These are phyloP conservation scores for Eutrema japonicum DNA, from an alignment of 345 rosid genomes.

Conservation along the genomic window DNA sequence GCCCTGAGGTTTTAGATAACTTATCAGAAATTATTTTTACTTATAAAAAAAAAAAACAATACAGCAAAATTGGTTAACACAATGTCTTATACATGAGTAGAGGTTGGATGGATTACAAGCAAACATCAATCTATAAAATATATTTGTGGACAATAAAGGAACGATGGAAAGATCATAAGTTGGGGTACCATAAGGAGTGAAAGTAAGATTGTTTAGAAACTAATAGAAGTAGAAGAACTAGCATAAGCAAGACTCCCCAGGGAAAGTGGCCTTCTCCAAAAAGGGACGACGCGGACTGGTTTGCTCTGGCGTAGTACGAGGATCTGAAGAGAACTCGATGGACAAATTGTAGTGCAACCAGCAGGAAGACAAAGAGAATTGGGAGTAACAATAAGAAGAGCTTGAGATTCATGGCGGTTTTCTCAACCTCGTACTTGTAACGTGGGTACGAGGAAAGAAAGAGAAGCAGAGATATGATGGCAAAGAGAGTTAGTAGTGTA, in stretches of 20 bases:
- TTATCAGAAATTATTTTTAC: too few species aligned
- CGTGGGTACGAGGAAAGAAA: conserved; percentile 56
- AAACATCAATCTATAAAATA: not conserved
- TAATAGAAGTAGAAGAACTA: conserved; percentile 59
- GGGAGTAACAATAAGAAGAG: conserved; percentile 63
- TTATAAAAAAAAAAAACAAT: not conserved
- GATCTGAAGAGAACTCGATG: conserved; percentile 46
- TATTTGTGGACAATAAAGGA: not conserved
- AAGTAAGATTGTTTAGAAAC: conserved; percentile 66
- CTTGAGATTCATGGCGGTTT: conserved; percentile 53
- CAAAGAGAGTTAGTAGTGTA: conserved; percentile 55
- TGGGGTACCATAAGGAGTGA: conserved; percentile 67
- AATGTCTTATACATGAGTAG: not conserved
- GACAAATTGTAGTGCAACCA: conserved; percentile 38
- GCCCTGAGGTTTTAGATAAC: too few species aligned
- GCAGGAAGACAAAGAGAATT: conserved; percentile 55
- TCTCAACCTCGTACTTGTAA: conserved; percentile 57
- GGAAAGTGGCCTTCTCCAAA: conserved; percentile 50
- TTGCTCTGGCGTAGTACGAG: conserved; percentile 35
- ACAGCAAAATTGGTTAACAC: conserved; percentile 10
- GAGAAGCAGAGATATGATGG: conserved; percentile 58
- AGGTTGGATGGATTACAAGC: not conserved
- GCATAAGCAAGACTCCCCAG: conserved; percentile 61
- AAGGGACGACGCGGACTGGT: conserved; percentile 32
- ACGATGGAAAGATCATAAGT: conserved; percentile 37